A percentile compares a stretch with the other conserved stretches of the same genome.
These are phyloP conservation scores for Imleria badia DNA, from an alignment of 768 basidiomycete species.

Conservation along the genomic window DNA sequence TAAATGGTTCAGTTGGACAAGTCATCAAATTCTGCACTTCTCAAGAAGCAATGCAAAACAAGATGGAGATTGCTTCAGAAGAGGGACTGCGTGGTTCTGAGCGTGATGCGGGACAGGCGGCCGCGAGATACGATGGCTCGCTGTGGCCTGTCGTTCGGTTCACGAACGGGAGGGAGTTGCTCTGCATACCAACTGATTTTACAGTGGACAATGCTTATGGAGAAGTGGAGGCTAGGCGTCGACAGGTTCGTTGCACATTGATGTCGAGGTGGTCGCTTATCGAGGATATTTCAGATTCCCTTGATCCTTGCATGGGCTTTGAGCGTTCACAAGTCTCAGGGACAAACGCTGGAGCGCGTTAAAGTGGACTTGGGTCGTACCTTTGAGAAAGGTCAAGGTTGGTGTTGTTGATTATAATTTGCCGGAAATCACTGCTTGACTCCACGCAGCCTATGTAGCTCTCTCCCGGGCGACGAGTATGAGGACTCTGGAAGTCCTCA, in stretches of 20 bases:
- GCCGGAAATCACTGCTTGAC: not conserved
- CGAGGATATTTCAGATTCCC: conserved; percentile 43
- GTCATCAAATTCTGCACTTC: conserved; percentile 47
- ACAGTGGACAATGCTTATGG: conserved; percentile 63
- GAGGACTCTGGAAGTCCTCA: conserved; percentile 60
- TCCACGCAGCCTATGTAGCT: conserved; percentile 58
- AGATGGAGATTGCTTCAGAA: conserved; percentile 38
- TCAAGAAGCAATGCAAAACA: conserved; percentile 40
- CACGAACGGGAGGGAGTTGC: conserved; percentile 42
- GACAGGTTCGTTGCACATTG: conserved; percentile 44
- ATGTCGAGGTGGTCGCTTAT: not conserved
- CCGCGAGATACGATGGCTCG: conserved; percentile 24
- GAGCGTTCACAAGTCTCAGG: conserved; percentile 87
- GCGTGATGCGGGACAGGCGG: conserved; percentile 14
- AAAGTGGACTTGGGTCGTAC: conserved; percentile 72
- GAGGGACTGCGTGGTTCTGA: conserved; percentile 34
- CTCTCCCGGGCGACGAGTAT: conserved; percentile 73
- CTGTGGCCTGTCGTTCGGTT: conserved; percentile 67
- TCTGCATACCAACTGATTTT: conserved; percentile 59
- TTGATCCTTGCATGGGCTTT: conserved; percentile 84
- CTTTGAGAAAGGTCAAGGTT: conserved; percentile 83
- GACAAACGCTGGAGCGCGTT: conserved; percentile 83
- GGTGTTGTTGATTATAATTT: not conserved
- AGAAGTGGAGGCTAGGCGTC: conserved; percentile 54
- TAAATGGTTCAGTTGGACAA: conserved; percentile 70